Percentiles rank a stretch among this genome's conserved stretches.
Conservation (phyloP, 495 filamentous ascomycete species). For the Oidiodendron maius region DNA sequence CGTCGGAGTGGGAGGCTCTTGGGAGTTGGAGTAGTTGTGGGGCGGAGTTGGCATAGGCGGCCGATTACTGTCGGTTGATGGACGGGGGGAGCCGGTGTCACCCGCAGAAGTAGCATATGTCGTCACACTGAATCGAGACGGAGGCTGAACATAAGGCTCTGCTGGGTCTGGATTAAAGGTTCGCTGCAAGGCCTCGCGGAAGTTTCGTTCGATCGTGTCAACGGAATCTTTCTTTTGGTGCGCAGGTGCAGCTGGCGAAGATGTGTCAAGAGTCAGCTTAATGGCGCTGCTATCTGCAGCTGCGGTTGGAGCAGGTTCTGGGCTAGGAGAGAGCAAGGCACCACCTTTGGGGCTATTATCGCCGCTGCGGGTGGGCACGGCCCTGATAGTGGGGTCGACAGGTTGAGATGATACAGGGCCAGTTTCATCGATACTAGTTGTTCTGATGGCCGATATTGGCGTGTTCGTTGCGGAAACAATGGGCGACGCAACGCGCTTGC, state of each 20-base stretch:
- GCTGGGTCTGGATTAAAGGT: slow-evolving; percentile 12
- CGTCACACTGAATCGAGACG: slow-evolving; percentile 68
- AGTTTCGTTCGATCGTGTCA: slow-evolving; percentile 26
- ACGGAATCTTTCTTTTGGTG: slow-evolving; percentile 25
- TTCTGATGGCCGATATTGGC: slow-evolving; percentile 26
- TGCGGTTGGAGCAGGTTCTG: slow-evolving; percentile 5
- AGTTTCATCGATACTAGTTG: slow-evolving; percentile 24
- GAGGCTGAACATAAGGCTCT: slow-evolving; percentile 37
- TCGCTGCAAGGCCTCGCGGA: slow-evolving; percentile 19
- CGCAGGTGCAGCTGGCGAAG: slow-evolving; percentile 2
- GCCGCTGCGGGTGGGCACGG: slow-evolving; percentile 17
- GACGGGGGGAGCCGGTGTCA: slow-evolving; percentile 44
- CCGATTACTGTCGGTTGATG: slow-evolving; percentile 34
- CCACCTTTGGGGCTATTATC: slow-evolving; percentile 8
- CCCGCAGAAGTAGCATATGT: slow-evolving; percentile 56
- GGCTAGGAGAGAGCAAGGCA: slow-evolving; percentile 12
- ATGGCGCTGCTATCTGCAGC: neutral
- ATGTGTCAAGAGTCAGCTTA: neutral
- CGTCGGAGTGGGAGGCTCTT: neutral
- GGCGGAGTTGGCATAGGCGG: slow-evolving; percentile 18
- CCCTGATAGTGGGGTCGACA: slow-evolving; percentile 13
- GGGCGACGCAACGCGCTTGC: slow-evolving; percentile 16
- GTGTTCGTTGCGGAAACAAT: slow-evolving; percentile 5
- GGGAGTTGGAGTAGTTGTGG: neutral
- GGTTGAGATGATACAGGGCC: slow-evolving; percentile 17